Conservation (phyloP, 2,329 filamentous ascomycete species). For the Penicillium crustosum region DNA sequence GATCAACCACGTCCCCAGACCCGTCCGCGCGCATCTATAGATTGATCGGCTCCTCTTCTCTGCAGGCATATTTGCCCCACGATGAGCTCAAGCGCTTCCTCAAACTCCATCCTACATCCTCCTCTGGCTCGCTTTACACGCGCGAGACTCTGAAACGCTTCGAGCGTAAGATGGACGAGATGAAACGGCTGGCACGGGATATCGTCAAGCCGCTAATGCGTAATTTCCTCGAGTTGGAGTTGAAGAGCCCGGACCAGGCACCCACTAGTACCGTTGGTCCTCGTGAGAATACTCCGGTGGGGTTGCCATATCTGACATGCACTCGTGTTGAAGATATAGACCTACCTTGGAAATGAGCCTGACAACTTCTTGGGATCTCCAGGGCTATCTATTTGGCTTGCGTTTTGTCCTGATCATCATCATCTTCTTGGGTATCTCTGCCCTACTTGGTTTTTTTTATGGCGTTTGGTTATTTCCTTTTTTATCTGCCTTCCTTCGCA, state of each 20-base stretch:
- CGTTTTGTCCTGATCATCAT: neutral
- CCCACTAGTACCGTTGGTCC: slow-evolving; percentile 22
- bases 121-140: slow-evolving; percentile 67
- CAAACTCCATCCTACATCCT: slow-evolving; percentile 65
- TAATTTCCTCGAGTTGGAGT: slow-evolving; percentile 78
- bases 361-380: neutral
- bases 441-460: neutral
- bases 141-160: slow-evolving; percentile 83
- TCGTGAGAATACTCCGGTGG: slow-evolving; percentile 41
- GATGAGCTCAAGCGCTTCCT: slow-evolving; percentile 91
- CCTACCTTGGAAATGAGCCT: slow-evolving; percentile 58
- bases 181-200: slow-evolving; percentile 80
- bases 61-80: slow-evolving; percentile 69
- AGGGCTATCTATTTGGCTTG: neutral
- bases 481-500: neutral
- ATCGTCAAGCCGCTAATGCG: slow-evolving; percentile 82
- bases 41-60: slow-evolving; percentile 64
- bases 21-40: slow-evolving; percentile 70
- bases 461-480: neutral
- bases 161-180: slow-evolving; percentile 82
- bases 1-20: slow-evolving; percentile 30
- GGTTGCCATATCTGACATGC: slow-evolving; percentile 64
- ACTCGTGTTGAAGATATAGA: slow-evolving; percentile 62
- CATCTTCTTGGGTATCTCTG: neutral
- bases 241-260: slow-evolving; percentile 44